Base-by-base conservation (phyloP, 495 filamentous ascomycete species). In the Neurospora cerealis region DNA sequence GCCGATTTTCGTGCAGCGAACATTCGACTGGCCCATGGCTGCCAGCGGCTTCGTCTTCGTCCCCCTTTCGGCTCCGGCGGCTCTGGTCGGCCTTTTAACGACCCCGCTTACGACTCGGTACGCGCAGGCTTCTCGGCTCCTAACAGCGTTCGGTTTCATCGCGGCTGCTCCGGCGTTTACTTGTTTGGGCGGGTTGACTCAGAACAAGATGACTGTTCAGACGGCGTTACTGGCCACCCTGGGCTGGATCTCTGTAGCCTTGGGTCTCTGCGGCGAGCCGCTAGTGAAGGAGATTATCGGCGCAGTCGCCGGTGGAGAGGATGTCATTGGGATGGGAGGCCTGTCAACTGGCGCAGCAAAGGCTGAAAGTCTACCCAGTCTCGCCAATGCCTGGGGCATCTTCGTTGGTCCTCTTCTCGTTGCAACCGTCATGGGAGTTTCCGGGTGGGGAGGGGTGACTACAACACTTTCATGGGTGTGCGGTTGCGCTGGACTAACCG, bases 351-450 rank as follows among this genome's bases (percentile, higher is more conserved):
- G 60, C 19, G 62, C 66, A 38, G 77, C 73, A 7, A 74, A 73
- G 7, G 76, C 75, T 34, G 48, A 77, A 17, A 76, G 36, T 38
- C 74, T 79, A 13, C 78, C 76, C 3, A 73, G 38, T n/a, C 42
- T 79, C 7, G 76, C 77, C 32, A 71, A 66, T 28, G 77, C 78
- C 6, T 81, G 78, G 79, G 79, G 79, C 21, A 76, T 46, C 36
- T 70, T 81, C n/a, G 73, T 75, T 39, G 79, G 79, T 5, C 79
- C 79, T 1, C 69, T 81, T 1, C 28, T 81, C 21, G 77, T 74
- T 7, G 78, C 76, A 28, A 60, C 54, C 32, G 48, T 77, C 39
- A 73, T 40, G 41, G 77, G 72, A 72, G 38, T 75, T 42, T 78
- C 71, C 62, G 75, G 76, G 1, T 81, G 78, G 78, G 41, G 75